Evolutionary conservation across 108 stramenopile species (phyloP).

Genomic region (Epithemia pelagica): DNA sequence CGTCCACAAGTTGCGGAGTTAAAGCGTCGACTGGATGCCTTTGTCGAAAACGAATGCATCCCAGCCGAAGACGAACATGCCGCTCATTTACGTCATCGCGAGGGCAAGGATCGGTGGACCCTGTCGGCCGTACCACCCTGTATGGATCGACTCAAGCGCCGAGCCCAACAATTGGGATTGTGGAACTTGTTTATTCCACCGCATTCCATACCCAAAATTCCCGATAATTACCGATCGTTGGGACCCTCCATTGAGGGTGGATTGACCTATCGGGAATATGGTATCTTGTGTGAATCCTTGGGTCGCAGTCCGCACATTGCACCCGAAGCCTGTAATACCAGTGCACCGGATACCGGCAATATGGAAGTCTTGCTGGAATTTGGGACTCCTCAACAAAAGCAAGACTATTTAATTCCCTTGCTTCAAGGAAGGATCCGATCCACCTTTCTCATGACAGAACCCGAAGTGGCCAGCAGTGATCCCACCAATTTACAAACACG

Average conservation of each 20-base stretch:
- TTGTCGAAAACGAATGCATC: conserved; percentile 67
- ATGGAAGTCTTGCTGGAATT: conserved; percentile 94
- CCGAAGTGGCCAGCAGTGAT: conserved; percentile 85
- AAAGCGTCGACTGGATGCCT: conserved; percentile 53
- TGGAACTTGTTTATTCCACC: conserved; percentile 90
- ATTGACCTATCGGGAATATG: conserved; percentile 80
- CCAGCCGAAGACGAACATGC: conserved; percentile 77
- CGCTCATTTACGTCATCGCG: conserved; percentile 40
- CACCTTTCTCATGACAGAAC: conserved; percentile 95
- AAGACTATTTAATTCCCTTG: conserved; percentile 64
- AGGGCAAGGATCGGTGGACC: conserved; percentile 56
- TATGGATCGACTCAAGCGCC: conserved; percentile 44
- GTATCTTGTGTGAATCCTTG: conserved; percentile 83
- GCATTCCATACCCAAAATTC: conserved; percentile 23
- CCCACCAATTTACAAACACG: conserved; percentile 84
- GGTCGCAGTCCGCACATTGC: conserved; percentile 73
- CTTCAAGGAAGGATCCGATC: conserved; percentile 78
- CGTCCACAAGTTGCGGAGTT: conserved; percentile 45
- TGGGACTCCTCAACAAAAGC: conserved; percentile 72
- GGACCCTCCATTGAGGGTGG: conserved; percentile 18
- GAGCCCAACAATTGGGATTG: conserved; percentile 66
- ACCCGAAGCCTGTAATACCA: conserved; percentile 91
- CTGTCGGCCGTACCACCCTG: conserved; percentile 62
- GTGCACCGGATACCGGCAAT: conserved; percentile 96
- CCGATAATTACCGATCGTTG: conserved; percentile 21